Evolutionary conservation across 139 green algal species (phyloP), one percentile per base, ranked within the genome.

Genomic region (Pedinophyceae sp.): DNA sequence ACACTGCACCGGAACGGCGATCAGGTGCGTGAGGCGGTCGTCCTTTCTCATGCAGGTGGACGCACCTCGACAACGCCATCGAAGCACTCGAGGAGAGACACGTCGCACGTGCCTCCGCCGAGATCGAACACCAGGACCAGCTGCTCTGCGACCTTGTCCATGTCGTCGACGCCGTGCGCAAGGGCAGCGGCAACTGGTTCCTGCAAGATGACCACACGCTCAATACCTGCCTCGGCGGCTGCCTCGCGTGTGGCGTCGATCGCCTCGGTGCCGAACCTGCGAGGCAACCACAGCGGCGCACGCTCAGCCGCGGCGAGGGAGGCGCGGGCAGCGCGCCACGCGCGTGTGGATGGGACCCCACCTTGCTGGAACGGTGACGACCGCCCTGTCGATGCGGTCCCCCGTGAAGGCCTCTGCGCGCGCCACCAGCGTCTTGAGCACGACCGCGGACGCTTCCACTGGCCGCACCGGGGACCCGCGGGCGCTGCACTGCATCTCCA

Each of bases 81-180:
- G 23, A 27, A 27, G 49, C 27, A 27, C 20, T 55, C 49, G 4
- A 55, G 49, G 20, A 55, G 24, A 5, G 49, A 55, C 24, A 55
- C 49, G 49, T 55, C 49, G 22, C 27, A 55, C 16, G 49, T 55
- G 6, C 49, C 49, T 19, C 49, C 49, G 49, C 49, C 49, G 20
- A 55, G 34, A 23, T 55, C 49, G 23, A 55, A 55, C 23, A 55
- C 49, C 20, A 55, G 49, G 20, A 55, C 34, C 34, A 43, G 34
- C 34, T 43, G 10, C 34, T 43, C 34, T 43, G 34, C 34, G 34
- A 43, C n/a, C n/a, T n/a, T n/a, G n/a, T n/a, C n/a, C n/a, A n/a
- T n/a, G n/a, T n/a, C n/a, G n/a, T n/a, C 10, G 34, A 43, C 10
- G 7, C 34, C 34, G 34, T 43, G 34, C 10, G 34, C 34, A 43